Conservation (phyloP, 306 rosid genomes). For the Vigna reflexopilosa region DNA sequence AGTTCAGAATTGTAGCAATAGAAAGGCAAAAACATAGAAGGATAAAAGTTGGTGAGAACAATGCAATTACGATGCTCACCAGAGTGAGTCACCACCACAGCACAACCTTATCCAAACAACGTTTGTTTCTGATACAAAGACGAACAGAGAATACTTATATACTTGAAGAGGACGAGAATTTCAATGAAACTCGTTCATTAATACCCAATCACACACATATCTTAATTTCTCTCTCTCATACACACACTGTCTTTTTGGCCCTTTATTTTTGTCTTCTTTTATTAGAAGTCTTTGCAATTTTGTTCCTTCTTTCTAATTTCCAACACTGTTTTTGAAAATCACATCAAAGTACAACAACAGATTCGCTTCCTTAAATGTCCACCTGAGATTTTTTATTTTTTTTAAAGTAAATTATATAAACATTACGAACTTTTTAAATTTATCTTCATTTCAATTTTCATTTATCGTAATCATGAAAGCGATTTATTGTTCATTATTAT, state of each 20-base stretch:
- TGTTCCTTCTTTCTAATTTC: background rate
- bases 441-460: too few species aligned
- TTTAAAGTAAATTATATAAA: background rate
- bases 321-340: background rate
- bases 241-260: too few species aligned
- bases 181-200: background rate
- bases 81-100: background rate
- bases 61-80: background rate
- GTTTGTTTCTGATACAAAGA: background rate
- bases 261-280: background rate
- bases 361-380: background rate
- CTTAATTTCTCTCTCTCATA: background rate
- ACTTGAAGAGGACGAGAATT: background rate
- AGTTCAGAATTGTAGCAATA: background rate
- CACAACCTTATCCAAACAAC: slow-evolving; percentile 14
- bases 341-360: background rate
- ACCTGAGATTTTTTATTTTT: background rate
- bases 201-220: background rate
- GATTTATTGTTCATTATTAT: too few species aligned
- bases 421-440: too few species aligned
- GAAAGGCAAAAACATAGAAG: background rate
- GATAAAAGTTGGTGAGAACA: background rate
- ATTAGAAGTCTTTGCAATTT: background rate
- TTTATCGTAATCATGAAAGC: too few species aligned
- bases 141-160: background rate